phyloP scores from a whole-genome alignment of 2,329 filamentous ascomycete genomes.

The Alternaria incomplexa region DNA sequence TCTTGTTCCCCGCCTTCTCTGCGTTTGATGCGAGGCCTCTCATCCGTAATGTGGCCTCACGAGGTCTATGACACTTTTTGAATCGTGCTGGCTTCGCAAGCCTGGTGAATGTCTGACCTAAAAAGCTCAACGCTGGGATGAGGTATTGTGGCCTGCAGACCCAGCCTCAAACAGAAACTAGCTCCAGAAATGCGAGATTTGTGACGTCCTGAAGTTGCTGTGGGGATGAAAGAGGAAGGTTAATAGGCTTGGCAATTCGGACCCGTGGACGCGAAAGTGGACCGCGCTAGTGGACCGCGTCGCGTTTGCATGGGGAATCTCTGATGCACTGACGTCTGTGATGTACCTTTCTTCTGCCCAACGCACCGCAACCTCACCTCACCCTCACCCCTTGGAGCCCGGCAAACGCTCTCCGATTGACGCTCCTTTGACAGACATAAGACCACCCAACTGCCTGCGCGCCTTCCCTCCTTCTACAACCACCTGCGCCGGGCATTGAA shows the following conservation, averaged over 20 bases:
- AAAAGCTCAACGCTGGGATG: not conserved
- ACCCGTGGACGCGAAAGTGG: constrained; percentile 12
- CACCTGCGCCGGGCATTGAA: not conserved
- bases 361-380: constrained; percentile 6
- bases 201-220: constrained; percentile 3
- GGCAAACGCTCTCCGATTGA: constrained; percentile 2
- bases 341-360: constrained; percentile 14
- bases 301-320: constrained; percentile 32
- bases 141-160: no score
- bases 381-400: not conserved
- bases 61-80: no score
- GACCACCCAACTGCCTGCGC: not conserved
- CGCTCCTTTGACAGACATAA: constrained; percentile 2
- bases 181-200: not conserved
- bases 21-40: no score
- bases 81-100: not conserved
- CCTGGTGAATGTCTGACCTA: not conserved
- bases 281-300: constrained; percentile 33
- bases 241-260: constrained; percentile 30
- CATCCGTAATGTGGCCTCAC: no score
- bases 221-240: constrained; percentile 15
- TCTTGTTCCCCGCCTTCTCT: no score
- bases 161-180: not conserved
- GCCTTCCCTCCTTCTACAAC: not conserved
- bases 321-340: constrained; percentile 25